Evolutionary conservation across 1,284 basidiomycete species (phyloP), one percentile per base, ranked within the genome.

Genomic region (Abortiporus biennis): DNA sequence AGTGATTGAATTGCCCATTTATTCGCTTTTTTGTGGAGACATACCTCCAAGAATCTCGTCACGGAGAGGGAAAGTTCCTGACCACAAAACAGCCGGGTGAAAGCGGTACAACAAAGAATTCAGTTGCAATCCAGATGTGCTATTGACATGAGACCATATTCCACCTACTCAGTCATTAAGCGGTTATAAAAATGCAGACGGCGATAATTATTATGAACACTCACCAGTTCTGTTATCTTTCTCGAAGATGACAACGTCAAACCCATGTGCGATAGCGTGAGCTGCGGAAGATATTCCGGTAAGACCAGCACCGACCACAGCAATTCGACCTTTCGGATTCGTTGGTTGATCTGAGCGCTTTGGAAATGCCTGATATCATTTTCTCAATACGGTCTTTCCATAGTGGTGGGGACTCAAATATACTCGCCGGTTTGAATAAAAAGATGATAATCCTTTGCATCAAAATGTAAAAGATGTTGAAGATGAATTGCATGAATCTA

Each of bases 91-190:
- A 6, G 53, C 64, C 13, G 74, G 74, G 46, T 74, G 71, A 54
- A 76, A 76, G 31, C 74, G 71, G 51, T 78, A 78, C 27, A 79
- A 57, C 21, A 80, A 47, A 6, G 72, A 76, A 56, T 78, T 80
- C 47, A 82, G 70, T 57, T 83, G 80, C 0, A 82, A 62, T 5
- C 75, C 74, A 1, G 73, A 76, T 0, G 78, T 78, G 6, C 59
- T 64, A 56, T 81, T 82, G 37, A 80, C 78, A 36, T 72, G 67
- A 1, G 74, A 61, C 80, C 80, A 83, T 35, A 83, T 78, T 0
- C 79, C 79, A 16, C 75, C 74, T 59, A 56, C 16, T 54, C 50
- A 1, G 57, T 51, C 6, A 6, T 27, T 13, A 11, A 36, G 32
- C n/a, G n/a, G 16, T 43, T 15, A 37, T 21, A n/a, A 4, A 19